These are phyloP conservation scores for Amanita rimosa DNA, from an alignment of 768 basidiomycete species.

Conservation along the genomic window DNA sequence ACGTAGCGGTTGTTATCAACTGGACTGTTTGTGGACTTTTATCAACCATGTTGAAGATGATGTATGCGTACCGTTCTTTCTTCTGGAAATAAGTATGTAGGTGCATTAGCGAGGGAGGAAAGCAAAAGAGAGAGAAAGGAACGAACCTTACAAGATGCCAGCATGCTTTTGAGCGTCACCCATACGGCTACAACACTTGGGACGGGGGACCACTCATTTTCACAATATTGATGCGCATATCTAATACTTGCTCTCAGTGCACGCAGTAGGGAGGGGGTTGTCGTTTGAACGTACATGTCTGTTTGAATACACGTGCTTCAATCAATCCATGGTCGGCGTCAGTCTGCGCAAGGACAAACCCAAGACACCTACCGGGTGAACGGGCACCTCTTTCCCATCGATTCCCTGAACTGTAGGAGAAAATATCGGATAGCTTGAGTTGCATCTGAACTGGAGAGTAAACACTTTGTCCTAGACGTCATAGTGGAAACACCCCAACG, in stretches of 20 bases:
- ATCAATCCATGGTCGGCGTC: background rate
- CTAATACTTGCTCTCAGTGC: conserved; percentile 21
- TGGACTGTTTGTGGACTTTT: conserved; percentile 34
- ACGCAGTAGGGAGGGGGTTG: no score
- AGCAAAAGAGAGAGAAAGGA: background rate
- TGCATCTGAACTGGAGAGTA: conserved; percentile 75
- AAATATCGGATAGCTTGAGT: conserved; percentile 73
- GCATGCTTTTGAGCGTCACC: conserved; percentile 84
- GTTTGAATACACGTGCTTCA: conserved; percentile 78
- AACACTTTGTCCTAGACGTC: conserved; percentile 56
- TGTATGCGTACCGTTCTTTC: conserved; percentile 46
- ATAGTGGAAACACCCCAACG: no score
- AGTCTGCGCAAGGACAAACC: background rate
- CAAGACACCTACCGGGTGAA: conserved; percentile 52
- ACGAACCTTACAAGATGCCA: conserved; percentile 79
- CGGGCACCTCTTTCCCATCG: conserved; percentile 51
- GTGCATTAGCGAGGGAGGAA: background rate
- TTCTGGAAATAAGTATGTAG: conserved; percentile 15
- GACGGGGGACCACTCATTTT: conserved; percentile 87
- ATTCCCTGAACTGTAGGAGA: conserved; percentile 79
- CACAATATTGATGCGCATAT: conserved; percentile 87
- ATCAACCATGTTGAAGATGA: background rate
- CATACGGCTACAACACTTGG: conserved; percentile 73
- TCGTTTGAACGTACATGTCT: conserved; percentile 73
- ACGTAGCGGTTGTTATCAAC: conserved; percentile 81